Conservation (phyloP, 805 yeast species). For the Wickerhamiella dianesei region DNA sequence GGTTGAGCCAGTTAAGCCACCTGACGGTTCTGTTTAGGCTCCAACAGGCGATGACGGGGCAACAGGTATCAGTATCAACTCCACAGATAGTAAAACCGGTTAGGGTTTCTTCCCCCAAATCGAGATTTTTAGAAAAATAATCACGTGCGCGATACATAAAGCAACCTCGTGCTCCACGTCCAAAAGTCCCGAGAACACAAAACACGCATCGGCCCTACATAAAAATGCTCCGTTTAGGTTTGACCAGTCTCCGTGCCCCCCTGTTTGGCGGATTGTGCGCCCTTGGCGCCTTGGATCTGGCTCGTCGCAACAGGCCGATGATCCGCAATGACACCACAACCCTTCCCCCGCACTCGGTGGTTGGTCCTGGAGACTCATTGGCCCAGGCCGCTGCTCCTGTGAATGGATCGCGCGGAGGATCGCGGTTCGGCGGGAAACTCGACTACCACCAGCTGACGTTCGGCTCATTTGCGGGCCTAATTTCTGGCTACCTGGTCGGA, state of each 20-base stretch:
- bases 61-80: too few species aligned
- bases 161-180: background rate
- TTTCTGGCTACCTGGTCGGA: constrained; percentile 47
- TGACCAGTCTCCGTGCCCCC: background rate
- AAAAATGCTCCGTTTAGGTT: background rate
- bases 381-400: constrained; percentile 13
- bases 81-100: background rate
- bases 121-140: too few species aligned
- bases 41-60: too few species aligned
- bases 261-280: background rate
- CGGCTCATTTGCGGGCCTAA: constrained; percentile 50
- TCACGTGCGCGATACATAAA: background rate
- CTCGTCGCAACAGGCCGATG: background rate
- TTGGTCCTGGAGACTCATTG: constrained; percentile 10
- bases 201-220: background rate
- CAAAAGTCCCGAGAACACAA: too few species aligned
- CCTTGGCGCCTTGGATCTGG: background rate
- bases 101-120: background rate
- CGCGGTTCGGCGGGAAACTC: constrained; percentile 23
- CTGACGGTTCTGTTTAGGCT: too few species aligned
- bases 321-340: background rate
- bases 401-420: constrained; percentile 10
- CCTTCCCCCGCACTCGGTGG: background rate
- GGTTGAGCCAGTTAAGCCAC: too few species aligned
- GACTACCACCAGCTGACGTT: constrained; percentile 50